Conservation (phyloP, 768 basidiomycete genomes). For the Suillus placidus region DNA sequence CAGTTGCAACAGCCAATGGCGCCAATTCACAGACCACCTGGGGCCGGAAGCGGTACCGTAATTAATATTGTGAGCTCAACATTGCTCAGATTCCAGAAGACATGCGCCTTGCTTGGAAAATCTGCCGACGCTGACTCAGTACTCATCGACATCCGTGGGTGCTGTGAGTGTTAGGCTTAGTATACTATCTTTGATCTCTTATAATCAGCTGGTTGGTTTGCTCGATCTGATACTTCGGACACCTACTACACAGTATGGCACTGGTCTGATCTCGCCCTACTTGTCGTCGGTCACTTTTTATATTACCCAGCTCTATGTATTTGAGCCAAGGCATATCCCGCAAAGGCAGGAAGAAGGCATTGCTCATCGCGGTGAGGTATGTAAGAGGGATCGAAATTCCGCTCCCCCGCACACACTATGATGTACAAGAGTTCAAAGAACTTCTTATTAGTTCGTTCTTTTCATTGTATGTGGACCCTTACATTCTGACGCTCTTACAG, state of each 20-base stretch:
- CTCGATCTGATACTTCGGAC: neutral
- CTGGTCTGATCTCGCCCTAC: neutral
- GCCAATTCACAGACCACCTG: neutral
- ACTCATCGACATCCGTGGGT: neutral
- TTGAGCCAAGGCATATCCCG: neutral
- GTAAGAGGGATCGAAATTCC: constrained; percentile 12
- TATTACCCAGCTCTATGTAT: neutral
- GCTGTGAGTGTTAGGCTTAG: neutral
- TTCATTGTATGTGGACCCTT: neutral
- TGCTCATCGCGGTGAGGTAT: constrained; percentile 22
- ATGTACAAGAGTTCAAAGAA: constrained; percentile 18
- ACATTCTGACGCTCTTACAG: constrained; percentile 25
- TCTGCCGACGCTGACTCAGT: neutral
- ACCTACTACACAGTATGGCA: neutral
- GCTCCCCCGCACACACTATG: constrained; percentile 24
- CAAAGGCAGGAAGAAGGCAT: constrained; percentile 19
- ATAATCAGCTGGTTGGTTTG: neutral
- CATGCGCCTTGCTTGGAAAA: neutral
- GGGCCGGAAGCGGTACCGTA: too few species aligned
- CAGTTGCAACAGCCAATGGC: neutral
- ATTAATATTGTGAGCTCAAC: too few species aligned
- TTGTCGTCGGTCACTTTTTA: neutral
- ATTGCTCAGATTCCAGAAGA: too few species aligned
- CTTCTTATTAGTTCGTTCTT: constrained; percentile 22
- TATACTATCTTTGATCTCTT: neutral